phyloP scores from a whole-genome alignment of 192 early-diverging fungal species.

The Bifiguratus adelaidae region DNA sequence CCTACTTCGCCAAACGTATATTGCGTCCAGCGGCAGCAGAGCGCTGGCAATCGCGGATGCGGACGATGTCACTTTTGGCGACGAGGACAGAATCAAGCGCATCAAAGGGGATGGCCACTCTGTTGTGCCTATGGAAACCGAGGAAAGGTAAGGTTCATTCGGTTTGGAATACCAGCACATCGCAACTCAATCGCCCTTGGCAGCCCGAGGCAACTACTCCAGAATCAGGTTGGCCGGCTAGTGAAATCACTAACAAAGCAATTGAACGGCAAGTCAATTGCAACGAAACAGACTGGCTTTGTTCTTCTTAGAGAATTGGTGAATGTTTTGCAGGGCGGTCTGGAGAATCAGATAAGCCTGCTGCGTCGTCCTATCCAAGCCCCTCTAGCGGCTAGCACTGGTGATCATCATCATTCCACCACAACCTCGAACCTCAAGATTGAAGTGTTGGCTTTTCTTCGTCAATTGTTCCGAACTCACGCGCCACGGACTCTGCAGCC shows the following conservation, averaged over 20 bases:
- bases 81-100: slow-evolving; percentile 23
- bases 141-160: slow-evolving; percentile 19
- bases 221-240: slow-evolving; percentile 49
- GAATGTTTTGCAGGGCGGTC: slow-evolving; percentile 58
- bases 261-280: slow-evolving; percentile 56
- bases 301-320: slow-evolving; percentile 60
- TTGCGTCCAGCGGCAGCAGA: too few species aligned
- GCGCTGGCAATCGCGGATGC: slow-evolving; percentile 24
- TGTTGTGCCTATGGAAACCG: slow-evolving; percentile 31
- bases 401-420: slow-evolving; percentile 33
- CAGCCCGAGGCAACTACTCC: slow-evolving; percentile 45
- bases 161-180: not conserved
- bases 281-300: slow-evolving; percentile 65
- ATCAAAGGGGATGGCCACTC: slow-evolving; percentile 20
- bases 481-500: slow-evolving; percentile 42
- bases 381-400: slow-evolving; percentile 48
- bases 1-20: slow-evolving; percentile 48
- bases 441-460: slow-evolving; percentile 67
- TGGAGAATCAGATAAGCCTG: slow-evolving; percentile 48
- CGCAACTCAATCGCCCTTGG: not conserved
- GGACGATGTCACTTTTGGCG: slow-evolving; percentile 4
- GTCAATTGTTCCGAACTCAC: slow-evolving; percentile 52
- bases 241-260: slow-evolving; percentile 59
- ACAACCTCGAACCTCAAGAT: slow-evolving; percentile 79
- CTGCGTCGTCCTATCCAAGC: slow-evolving; percentile 62